Evolutionary conservation across 2,329 filamentous ascomycete genomes (phyloP), one percentile per base, ranked within the genome.

Genomic region (Orbilia javanica): DNA sequence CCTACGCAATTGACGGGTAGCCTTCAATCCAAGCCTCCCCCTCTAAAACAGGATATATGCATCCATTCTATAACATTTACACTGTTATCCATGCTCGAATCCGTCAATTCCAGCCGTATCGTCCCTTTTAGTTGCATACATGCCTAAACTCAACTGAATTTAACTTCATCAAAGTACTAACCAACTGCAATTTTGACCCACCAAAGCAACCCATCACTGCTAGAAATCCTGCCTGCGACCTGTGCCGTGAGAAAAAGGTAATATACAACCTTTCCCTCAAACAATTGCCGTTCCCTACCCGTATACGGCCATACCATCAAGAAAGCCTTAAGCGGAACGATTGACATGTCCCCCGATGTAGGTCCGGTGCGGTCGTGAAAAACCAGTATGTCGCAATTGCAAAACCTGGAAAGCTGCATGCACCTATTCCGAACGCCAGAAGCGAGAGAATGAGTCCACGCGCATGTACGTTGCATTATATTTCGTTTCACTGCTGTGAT

Each of bases 201-300:
- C 39, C 39, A 57, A 34, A 70, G 63, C 66, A 72, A 46, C 62
- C 74, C 53, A 52, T 67, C 67, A 80, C 80, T 20, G 80, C 80
- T n/a, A 62, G 79, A 63, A 82, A 80, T 65, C 81, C 81, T 18
- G 81, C 81, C 15, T 82, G 81, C 52, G 81, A 82, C 52, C 60
- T 81, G 22, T 82, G 81, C 78, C 80, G 80, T 60, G 81, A 82
- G 75, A 82, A 82, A 71, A 82, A 82, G 79, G 80, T 82, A 79
- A 42, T 34, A 55, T 67, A 57, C 27, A 62, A 60, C 36, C 15
- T 27, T 6, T 29, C 20, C 20, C 29, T 4, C 27, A 60, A 52
- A 42, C 74, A 46, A 48, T 42, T 62, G 22, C 70, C 31, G 31
- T 29, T 53, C 25, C 55, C 34, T 50, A 25, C 7, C 31, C 52